phyloP scores from a whole-genome alignment of 2,329 filamentous ascomycete genomes.

The Exophiala sideris region DNA sequence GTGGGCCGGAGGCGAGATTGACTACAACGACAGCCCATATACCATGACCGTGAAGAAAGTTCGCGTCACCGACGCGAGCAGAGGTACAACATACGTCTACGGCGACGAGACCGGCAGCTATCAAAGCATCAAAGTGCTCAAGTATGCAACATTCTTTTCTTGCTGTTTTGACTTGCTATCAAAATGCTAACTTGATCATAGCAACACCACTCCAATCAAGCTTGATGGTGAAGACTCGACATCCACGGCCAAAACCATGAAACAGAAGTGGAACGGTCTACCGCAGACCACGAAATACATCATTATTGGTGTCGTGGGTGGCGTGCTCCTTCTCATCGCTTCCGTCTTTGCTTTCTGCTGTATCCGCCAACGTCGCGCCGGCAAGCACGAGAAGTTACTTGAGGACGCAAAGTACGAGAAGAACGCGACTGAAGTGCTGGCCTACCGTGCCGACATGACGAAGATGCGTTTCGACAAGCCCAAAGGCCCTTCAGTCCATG shows the following conservation, averaged over 20 bases:
- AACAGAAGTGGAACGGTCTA: slow-evolving; percentile 44
- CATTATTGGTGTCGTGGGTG: slow-evolving; percentile 41
- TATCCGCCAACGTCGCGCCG: slow-evolving; percentile 48
- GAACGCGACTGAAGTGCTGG: slow-evolving; percentile 35
- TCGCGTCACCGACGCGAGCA: slow-evolving; percentile 54
- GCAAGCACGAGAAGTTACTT: slow-evolving; percentile 47
- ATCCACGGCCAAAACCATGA: slow-evolving; percentile 20
- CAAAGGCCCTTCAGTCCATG: slow-evolving; percentile 11
- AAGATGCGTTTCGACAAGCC: slow-evolving; percentile 21
- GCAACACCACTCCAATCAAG: slow-evolving; percentile 23
- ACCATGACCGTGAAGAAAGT: slow-evolving; percentile 78
- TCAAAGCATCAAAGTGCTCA: slow-evolving; percentile 46
- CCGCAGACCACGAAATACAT: slow-evolving; percentile 48
- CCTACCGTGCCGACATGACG: slow-evolving; percentile 29
- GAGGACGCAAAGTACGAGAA: slow-evolving; percentile 48
- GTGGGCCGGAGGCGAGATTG: slow-evolving; percentile 83
- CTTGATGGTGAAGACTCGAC: slow-evolving; percentile 28
- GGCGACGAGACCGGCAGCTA: slow-evolving; percentile 38
- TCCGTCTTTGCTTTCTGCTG: slow-evolving; percentile 45
- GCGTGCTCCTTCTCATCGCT: slow-evolving; percentile 33
- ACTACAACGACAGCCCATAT: slow-evolving; percentile 81
- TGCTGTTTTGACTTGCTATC: not conserved
- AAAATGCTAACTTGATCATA: not conserved
- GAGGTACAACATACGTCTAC: slow-evolving; percentile 39
- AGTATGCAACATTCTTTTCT: slow-evolving; percentile 32